These are phyloP conservation scores for Digitaria exilis DNA, from an alignment of 202 grass and related monocot genomes.

Conservation along the genomic window DNA sequence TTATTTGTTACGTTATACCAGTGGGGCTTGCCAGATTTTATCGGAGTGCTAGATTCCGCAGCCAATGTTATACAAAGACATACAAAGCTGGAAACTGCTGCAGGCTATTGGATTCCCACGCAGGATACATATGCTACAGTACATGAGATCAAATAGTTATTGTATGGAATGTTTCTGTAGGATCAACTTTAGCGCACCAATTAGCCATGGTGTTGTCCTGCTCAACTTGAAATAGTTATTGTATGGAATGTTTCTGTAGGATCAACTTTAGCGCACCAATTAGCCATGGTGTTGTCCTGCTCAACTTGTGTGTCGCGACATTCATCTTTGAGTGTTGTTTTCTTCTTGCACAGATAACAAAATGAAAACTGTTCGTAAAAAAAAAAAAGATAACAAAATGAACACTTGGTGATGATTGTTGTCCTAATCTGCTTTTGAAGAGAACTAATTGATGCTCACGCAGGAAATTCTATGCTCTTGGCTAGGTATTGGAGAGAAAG, in stretches of 20 bases:
- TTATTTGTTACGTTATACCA: neutral
- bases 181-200: neutral
- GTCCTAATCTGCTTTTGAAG: too few species aligned
- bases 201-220: neutral
- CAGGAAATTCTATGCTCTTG: slow-evolving; percentile 18
- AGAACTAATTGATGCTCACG: too few species aligned
- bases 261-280: too few species aligned
- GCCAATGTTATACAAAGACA: neutral
- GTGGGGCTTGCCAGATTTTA: neutral
- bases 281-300: too few species aligned
- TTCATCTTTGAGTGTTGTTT: neutral
- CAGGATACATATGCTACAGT: neutral
- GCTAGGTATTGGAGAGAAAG: slow-evolving; percentile 66
- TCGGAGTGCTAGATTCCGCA: neutral
- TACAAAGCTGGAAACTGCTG: neutral
- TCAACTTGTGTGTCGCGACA: neutral
- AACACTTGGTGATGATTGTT: neutral
- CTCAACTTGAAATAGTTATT: too few species aligned
- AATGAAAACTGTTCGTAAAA: too few species aligned
- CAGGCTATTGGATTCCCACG: neutral
- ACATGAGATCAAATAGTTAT: neutral
- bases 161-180: neutral
- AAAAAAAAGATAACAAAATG: too few species aligned
- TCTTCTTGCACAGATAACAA: neutral
- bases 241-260: too few species aligned